Conservation (phyloP, 208 protist species). For the Trypanosoma cruzi region DNA sequence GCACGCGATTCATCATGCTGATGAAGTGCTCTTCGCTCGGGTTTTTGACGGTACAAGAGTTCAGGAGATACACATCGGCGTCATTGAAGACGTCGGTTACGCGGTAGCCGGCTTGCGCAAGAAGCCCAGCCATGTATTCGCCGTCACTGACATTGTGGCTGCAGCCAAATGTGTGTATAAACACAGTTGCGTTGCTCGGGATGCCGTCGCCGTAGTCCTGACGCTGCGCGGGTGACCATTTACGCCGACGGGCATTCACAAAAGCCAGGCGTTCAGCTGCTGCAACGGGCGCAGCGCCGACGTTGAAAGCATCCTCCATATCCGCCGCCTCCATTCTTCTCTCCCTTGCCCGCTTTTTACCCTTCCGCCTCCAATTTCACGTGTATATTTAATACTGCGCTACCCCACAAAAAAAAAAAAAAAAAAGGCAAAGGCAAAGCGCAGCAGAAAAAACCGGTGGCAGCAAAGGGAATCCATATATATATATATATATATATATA, state of each 20-base stretch:
- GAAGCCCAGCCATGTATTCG: slow-evolving; percentile 90
- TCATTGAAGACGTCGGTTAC: slow-evolving; percentile 40
- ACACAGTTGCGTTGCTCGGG: slow-evolving; percentile 55
- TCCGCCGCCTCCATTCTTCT: slow-evolving; percentile 11
- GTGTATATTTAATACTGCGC: background rate
- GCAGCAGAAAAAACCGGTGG: too few relatives aligned
- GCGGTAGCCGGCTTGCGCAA: slow-evolving; percentile 52
- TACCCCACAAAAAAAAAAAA: background rate
- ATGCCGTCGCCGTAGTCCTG: slow-evolving; percentile 35
- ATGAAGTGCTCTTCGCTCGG: slow-evolving; percentile 65
- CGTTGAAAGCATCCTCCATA: slow-evolving; percentile 21
- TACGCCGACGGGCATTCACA: slow-evolving; percentile 25
- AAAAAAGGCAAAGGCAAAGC: too few relatives aligned
- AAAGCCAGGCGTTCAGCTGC: background rate
- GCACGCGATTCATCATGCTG: slow-evolving; percentile 42
- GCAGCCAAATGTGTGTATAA: slow-evolving; percentile 85
- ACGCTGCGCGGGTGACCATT: background rate
- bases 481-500: too few relatives aligned
- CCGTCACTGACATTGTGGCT: slow-evolving; percentile 78
- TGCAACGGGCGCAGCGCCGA: background rate
- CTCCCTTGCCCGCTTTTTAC: background rate
- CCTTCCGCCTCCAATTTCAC: too few relatives aligned
- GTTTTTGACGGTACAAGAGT: slow-evolving; percentile 89
- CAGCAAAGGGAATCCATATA: too few relatives aligned
- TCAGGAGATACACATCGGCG: slow-evolving; percentile 70